phyloP scores from a whole-genome alignment of 768 basidiomycete genomes.

The Lactifluus rugatus region DNA sequence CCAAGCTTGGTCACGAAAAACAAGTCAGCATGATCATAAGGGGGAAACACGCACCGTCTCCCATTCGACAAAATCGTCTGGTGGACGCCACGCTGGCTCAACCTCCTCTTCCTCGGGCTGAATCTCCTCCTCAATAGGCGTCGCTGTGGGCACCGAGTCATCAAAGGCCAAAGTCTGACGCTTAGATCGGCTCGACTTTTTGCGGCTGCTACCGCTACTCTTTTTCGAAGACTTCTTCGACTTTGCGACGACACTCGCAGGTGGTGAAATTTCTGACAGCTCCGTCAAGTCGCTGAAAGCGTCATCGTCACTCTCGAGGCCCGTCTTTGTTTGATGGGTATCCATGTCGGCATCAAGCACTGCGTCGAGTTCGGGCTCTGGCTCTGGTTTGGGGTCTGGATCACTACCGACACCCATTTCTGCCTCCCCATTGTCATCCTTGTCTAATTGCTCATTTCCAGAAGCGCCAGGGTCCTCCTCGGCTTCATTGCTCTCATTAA shows the following conservation, averaged over 20 bases:
- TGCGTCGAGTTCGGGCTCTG: slow-evolving; percentile 11
- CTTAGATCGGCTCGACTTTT: slow-evolving; percentile 6
- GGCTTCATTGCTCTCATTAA: slow-evolving; percentile 26
- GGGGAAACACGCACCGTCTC: slow-evolving; percentile 52
- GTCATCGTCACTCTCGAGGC: slow-evolving; percentile 52
- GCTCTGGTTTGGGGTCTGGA: slow-evolving; percentile 1
- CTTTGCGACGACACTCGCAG: slow-evolving; percentile 17
- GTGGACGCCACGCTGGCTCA: slow-evolving; percentile 24
- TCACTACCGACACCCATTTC: slow-evolving; percentile 9
- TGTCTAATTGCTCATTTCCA: slow-evolving; percentile 18
- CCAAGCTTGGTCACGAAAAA: not conserved
- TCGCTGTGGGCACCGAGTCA: slow-evolving; percentile 8
- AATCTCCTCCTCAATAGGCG: slow-evolving; percentile 14
- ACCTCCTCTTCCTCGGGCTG: slow-evolving; percentile 21
- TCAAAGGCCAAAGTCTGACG: slow-evolving; percentile 9
- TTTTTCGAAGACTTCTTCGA: slow-evolving; percentile 7
- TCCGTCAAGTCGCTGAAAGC: slow-evolving; percentile 70
- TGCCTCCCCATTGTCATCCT: slow-evolving; percentile 19
- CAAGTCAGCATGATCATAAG: not conserved
- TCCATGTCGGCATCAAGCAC: slow-evolving; percentile 21
- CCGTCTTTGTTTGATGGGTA: slow-evolving; percentile 31
- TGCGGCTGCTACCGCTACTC: slow-evolving; percentile 4
- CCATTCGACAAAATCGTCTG: slow-evolving; percentile 73
- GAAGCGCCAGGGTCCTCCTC: slow-evolving; percentile 11
- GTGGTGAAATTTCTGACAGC: slow-evolving; percentile 42